phyloP scores from a whole-genome alignment of 2,329 filamentous ascomycete genomes.

The Colletotrichum echinochloae region DNA sequence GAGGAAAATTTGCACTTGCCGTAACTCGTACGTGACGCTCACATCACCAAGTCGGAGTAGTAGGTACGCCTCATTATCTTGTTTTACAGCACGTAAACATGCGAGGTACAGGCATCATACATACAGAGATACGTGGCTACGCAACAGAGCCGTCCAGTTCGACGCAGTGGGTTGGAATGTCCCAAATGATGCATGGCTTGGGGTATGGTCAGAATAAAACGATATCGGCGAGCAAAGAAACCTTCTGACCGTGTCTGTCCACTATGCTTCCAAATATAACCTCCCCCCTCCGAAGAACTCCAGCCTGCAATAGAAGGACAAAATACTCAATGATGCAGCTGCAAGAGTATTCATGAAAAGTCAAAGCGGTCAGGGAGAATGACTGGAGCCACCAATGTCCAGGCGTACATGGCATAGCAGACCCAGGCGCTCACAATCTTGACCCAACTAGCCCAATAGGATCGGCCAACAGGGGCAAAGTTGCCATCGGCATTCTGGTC shows the following conservation, averaged over 20 bases:
- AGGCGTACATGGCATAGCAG: constrained; percentile 93
- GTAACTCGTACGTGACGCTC: neutral
- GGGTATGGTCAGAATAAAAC: neutral
- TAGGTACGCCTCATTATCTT: neutral
- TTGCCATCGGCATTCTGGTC: constrained; percentile 73
- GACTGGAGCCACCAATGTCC: constrained; percentile 90
- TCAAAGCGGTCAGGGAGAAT: constrained; percentile 90
- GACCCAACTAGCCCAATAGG: constrained; percentile 98
- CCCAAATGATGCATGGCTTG: neutral
- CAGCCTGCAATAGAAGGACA: neutral
- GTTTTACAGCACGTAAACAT: neutral
- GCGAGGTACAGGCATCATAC: neutral
- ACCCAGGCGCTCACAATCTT: constrained; percentile 99
- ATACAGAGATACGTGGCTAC: neutral
- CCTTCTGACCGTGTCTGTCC: too few species aligned
- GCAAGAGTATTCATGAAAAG: constrained; percentile 51
- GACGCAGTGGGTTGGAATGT: neutral
- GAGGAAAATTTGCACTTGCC: neutral
- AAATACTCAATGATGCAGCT: neutral
- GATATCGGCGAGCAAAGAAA: too few species aligned
- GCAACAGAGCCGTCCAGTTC: neutral
- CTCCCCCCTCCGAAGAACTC: neutral
- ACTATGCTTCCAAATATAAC: neutral
- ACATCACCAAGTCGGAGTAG: neutral
- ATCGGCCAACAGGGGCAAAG: constrained; percentile 93